phyloP scores from a whole-genome alignment of 768 basidiomycete genomes.

The Tricholoma sp. region DNA sequence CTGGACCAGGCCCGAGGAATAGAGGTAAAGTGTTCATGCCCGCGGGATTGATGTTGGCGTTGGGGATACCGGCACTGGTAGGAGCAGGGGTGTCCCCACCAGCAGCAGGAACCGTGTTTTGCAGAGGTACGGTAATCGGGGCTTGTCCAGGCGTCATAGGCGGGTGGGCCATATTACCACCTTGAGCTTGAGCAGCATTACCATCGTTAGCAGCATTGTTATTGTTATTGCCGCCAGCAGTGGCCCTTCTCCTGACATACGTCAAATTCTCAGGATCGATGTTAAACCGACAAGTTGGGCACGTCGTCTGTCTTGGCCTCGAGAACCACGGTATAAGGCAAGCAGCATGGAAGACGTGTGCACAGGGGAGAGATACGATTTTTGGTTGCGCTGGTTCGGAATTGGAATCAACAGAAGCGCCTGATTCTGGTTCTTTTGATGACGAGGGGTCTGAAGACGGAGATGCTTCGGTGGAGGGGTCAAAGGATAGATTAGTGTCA shows the following conservation, averaged over 20 bases:
- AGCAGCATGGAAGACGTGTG: slow-evolving; percentile 75
- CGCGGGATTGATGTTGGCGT: background rate
- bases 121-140: background rate
- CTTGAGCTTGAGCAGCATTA: background rate
- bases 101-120: background rate
- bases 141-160: background rate
- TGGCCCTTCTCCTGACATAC: slow-evolving; percentile 26
- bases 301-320: slow-evolving; percentile 72
- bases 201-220: background rate
- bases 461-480: background rate
- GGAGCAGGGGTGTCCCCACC: background rate
- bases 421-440: background rate
- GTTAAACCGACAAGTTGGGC: slow-evolving; percentile 80
- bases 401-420: slow-evolving; percentile 9
- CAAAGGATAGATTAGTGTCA: slow-evolving; percentile 7
- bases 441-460: background rate
- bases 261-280: slow-evolving; percentile 77
- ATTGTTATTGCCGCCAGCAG: slow-evolving; percentile 2
- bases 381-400: slow-evolving; percentile 23
- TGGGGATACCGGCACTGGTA: background rate
- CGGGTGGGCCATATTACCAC: background rate
- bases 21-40: background rate
- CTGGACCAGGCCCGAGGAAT: background rate
- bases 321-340: slow-evolving; percentile 85
- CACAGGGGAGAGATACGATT: slow-evolving; percentile 71